These are phyloP conservation scores for Vigna mungo DNA, from an alignment of 306 rosid species.

Conservation along the genomic window DNA sequence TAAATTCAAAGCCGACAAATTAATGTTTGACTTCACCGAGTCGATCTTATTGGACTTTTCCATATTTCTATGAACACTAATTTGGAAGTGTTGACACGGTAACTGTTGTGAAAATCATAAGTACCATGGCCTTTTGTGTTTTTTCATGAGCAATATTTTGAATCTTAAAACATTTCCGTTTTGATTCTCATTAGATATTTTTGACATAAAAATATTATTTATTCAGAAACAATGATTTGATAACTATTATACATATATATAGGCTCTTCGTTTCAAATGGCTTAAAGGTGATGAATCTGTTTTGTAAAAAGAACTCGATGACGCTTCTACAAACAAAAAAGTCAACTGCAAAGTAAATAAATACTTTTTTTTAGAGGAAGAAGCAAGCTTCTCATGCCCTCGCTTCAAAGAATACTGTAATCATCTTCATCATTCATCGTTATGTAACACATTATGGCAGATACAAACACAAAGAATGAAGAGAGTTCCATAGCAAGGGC, in stretches of 20 bases:
- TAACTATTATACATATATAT: too few relatives aligned
- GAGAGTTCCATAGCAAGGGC: conserved; percentile 77
- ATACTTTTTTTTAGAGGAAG: neutral
- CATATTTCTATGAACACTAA: neutral
- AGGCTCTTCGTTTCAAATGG: neutral
- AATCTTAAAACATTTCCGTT: too few relatives aligned
- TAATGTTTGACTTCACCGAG: conserved; percentile 23
- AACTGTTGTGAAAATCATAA: neutral
- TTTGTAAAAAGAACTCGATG: neutral
- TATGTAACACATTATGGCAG: conserved; percentile 69
- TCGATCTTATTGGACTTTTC: conserved; percentile 10
- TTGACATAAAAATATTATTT: too few relatives aligned
- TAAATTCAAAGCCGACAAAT: conserved; percentile 6
- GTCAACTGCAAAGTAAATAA: neutral
- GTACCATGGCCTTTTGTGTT: neutral
- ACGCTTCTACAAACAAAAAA: neutral
- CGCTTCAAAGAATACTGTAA: conserved; percentile 56
- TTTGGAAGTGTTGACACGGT: neutral
- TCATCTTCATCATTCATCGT: conserved; percentile 47
- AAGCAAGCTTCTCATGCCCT: neutral
- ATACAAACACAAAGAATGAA: conserved; percentile 67
- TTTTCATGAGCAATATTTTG: neutral
- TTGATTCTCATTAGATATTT: too few relatives aligned
- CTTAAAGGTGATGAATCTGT: neutral
- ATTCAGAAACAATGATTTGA: too few relatives aligned